Evolutionary conservation across 805 yeast genomes (phyloP).

Genomic region (Wickerhamomyces silvicola): DNA sequence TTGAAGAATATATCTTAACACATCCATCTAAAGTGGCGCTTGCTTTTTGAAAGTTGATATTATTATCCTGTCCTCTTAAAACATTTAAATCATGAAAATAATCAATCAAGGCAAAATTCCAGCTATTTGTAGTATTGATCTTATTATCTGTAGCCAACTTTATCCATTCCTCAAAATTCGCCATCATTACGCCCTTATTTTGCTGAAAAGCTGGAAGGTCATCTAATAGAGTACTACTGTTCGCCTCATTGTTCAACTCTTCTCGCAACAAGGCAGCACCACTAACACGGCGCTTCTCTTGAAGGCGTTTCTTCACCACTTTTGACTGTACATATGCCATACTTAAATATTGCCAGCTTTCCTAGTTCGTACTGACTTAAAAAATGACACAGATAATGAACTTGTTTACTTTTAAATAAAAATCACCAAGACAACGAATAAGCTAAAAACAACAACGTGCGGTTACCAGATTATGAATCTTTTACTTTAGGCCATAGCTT

Average conservation of each 20-base stretch:
- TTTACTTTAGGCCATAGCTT: no score
- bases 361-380: no score
- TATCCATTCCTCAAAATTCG: slow-evolving; percentile 74
- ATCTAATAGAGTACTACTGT: slow-evolving; percentile 16
- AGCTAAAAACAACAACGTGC: no score
- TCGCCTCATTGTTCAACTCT: slow-evolving; percentile 17
- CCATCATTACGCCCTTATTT: slow-evolving; percentile 36
- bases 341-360: no score
- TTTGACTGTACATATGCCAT: slow-evolving; percentile 24
- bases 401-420: no score
- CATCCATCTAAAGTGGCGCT: slow-evolving; percentile 92
- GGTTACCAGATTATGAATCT: no score
- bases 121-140: slow-evolving; percentile 77
- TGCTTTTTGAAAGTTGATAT: slow-evolving; percentile 85
- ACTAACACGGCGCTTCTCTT: slow-evolving; percentile 24
- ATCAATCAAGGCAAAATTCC: slow-evolving; percentile 89
- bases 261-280: slow-evolving; percentile 27
- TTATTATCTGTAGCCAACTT: slow-evolving; percentile 77
- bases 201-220: slow-evolving; percentile 18
- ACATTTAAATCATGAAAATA: slow-evolving; percentile 81
- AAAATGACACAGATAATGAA: no score
- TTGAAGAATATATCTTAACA: slow-evolving; percentile 82
- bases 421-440: no score
- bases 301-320: slow-evolving; percentile 22
- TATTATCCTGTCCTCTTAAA: slow-evolving; percentile 63